A percentile compares a stretch with the other conserved stretches of the same genome.
phyloP scores from a whole-genome alignment of 2,329 filamentous ascomycete genomes.

The Colletotrichum tanaceti region DNA sequence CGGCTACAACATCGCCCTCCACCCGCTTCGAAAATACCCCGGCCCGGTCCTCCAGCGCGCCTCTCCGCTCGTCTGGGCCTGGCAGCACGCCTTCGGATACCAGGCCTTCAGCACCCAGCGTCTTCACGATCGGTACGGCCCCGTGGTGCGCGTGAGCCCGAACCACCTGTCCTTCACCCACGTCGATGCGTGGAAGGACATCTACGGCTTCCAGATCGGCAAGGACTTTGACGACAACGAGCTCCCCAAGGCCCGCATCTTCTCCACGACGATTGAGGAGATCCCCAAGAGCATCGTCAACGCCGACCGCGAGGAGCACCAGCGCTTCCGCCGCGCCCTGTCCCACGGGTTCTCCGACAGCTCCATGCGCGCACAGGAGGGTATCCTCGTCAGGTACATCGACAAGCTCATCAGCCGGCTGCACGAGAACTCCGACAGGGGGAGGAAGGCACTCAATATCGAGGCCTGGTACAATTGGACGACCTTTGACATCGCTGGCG shows the following conservation, averaged over 20 bases:
- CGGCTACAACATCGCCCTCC: slow-evolving; percentile 49
- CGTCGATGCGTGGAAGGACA: slow-evolving; percentile 53
- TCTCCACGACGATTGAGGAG: not conserved
- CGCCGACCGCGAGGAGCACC: slow-evolving; percentile 40
- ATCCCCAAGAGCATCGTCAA: slow-evolving; percentile 24
- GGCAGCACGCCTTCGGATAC: slow-evolving; percentile 21
- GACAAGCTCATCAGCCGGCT: slow-evolving; percentile 42
- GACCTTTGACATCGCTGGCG: slow-evolving; percentile 46
- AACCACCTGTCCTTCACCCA: slow-evolving; percentile 54
- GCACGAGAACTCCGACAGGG: slow-evolving; percentile 8
- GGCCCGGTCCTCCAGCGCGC: slow-evolving; percentile 44
- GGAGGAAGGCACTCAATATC: not conserved
- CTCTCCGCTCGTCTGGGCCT: slow-evolving; percentile 16
- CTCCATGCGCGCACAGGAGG: slow-evolving; percentile 48
- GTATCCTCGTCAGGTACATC: slow-evolving; percentile 45
- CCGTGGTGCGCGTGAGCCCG: slow-evolving; percentile 55
- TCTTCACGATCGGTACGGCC: slow-evolving; percentile 45
- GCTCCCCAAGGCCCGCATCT: slow-evolving; percentile 18
- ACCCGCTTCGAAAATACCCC: slow-evolving; percentile 49
- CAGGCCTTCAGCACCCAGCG: slow-evolving; percentile 22
- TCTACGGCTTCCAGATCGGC: slow-evolving; percentile 48
- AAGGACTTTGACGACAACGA: slow-evolving; percentile 16
- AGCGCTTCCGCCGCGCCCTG: slow-evolving; percentile 44
- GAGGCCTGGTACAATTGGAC: slow-evolving; percentile 34
- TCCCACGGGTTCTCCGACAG: slow-evolving; percentile 47